phyloP scores from a whole-genome alignment of 257 asterid genomes.

The Solanum lycopersicoides region DNA sequence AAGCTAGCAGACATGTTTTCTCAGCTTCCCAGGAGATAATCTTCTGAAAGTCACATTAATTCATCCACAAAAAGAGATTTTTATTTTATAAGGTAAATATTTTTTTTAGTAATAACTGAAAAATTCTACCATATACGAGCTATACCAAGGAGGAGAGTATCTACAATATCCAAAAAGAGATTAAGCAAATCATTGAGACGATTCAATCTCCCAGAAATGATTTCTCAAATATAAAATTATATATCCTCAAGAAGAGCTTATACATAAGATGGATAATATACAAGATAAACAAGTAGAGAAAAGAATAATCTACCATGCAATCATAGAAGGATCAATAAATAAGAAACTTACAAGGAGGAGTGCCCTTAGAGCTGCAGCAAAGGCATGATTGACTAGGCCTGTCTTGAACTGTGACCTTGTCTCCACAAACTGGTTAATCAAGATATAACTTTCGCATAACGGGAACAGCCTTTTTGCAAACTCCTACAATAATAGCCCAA shows the following conservation, averaged over 20 bases:
- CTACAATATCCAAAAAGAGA: background rate
- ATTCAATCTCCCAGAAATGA: background rate
- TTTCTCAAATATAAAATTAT: background rate
- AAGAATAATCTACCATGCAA: background rate
- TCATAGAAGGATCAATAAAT: background rate
- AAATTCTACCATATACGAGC: background rate
- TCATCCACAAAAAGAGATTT: background rate
- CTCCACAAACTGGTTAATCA: constrained; percentile 79
- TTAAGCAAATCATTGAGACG: background rate
- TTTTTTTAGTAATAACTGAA: background rate
- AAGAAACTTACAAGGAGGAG: constrained; percentile 72
- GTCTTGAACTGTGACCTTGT: constrained; percentile 82
- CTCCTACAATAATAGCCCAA: constrained; percentile 47
- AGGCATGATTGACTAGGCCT: constrained; percentile 94
- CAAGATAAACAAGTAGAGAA: background rate
- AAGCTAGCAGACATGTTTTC: background rate
- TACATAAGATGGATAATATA: background rate
- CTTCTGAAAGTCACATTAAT: background rate
- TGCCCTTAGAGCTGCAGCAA: constrained; percentile 89
- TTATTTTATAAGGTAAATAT: background rate
- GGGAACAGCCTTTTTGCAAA: constrained; percentile 82
- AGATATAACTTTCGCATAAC: constrained; percentile 71
- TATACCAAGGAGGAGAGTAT: background rate
- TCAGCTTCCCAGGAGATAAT: background rate
- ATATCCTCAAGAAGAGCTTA: background rate